phyloP scores from a whole-genome alignment of 2,329 filamentous ascomycete genomes.

The Ustilaginoidea virens region DNA sequence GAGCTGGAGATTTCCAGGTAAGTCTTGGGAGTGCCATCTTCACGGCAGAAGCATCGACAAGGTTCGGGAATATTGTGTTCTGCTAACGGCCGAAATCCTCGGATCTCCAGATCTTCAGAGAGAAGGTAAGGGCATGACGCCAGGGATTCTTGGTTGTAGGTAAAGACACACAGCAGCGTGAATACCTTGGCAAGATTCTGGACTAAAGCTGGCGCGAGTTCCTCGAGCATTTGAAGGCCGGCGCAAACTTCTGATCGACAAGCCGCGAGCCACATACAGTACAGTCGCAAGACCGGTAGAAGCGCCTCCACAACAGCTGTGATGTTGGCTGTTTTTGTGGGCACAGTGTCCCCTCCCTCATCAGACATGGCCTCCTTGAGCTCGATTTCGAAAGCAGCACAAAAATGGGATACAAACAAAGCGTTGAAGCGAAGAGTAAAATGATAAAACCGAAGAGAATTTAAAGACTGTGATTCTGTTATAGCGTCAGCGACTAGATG shows the following conservation, averaged over 20 bases:
- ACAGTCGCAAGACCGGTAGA: conserved; percentile 37
- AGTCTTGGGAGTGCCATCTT: conserved; percentile 23
- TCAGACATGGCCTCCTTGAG: conserved; percentile 26
- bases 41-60: conserved; percentile 22
- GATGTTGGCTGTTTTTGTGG: conserved; percentile 10
- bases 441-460: conserved; percentile 33
- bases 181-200: conserved; percentile 29
- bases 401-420: conserved; percentile 57
- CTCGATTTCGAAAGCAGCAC: conserved; percentile 55
- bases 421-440: conserved; percentile 67
- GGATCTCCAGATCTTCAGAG: conserved; percentile 31
- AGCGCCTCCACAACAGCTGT: conserved; percentile 24
- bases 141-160: conserved; percentile 22
- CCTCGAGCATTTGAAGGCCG: conserved; percentile 28
- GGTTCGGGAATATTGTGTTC: conserved; percentile 20
- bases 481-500: neutral
- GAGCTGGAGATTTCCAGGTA: conserved; percentile 17
- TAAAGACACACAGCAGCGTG: conserved; percentile 29
- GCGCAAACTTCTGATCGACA: conserved; percentile 28
- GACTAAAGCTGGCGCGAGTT: conserved; percentile 29
- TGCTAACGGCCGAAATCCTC: conserved; percentile 28
- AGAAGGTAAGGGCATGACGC: conserved; percentile 32
- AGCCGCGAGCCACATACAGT: conserved; percentile 36
- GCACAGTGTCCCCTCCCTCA: conserved; percentile 9
- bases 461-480: conserved; percentile 29